Percentiles rank a stretch among this genome's conserved stretches.
Conservation (phyloP, 148 eudicot genomes). For the Persicaria maculosa region DNA sequence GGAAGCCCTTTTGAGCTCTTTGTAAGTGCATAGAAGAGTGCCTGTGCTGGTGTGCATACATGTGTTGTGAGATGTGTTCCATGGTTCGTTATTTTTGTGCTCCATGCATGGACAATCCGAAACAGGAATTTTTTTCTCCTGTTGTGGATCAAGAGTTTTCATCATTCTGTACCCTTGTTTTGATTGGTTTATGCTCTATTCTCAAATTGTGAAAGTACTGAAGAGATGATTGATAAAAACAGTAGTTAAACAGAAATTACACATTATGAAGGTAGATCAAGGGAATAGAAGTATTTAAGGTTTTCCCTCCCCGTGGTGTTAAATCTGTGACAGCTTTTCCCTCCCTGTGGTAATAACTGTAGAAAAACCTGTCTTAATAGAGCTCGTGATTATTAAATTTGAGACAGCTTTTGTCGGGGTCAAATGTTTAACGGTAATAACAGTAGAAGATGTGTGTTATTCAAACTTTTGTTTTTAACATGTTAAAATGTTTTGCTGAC, state of each 20-base stretch:
- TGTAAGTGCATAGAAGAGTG: slow-evolving; percentile 1
- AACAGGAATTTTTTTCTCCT: neutral
- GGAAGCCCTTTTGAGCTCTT: slow-evolving; percentile 8
- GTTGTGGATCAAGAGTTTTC: neutral
- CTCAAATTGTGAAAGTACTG: neutral
- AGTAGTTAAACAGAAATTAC: neutral
- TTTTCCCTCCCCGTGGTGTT: neutral
- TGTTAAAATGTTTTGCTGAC: neutral
- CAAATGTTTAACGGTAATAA: neutral
- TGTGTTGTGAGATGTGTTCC: neutral
- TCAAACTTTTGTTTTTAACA: neutral
- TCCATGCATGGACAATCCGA: neutral
- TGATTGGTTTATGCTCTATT: neutral
- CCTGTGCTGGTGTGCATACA: slow-evolving; percentile 4
- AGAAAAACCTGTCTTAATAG: no score
- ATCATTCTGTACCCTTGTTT: neutral
- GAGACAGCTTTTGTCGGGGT: neutral
- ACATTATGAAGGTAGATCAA: neutral
- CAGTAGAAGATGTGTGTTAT: neutral
- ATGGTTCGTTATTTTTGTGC: neutral
- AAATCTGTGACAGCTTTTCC: neutral
- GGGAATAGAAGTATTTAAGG: neutral
- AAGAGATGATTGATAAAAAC: slow-evolving; percentile 1
- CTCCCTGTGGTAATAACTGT: no score
- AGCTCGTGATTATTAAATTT: neutral